phyloP scores from a whole-genome alignment of 2,329 filamentous ascomycete species.

The Whalleya microplaca region DNA sequence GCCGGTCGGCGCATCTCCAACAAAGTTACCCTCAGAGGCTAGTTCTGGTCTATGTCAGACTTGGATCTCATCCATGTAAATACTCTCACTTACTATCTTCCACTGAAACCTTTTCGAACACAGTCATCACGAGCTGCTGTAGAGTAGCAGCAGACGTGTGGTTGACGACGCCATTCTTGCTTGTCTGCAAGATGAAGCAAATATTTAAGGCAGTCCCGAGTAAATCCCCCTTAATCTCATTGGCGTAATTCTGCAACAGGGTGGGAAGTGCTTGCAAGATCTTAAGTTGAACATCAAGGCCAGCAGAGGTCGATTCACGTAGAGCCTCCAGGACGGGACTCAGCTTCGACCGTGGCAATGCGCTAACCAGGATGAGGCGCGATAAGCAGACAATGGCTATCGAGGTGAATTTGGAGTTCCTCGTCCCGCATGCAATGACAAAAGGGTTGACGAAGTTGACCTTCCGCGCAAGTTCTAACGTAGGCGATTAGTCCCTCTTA shows the following conservation, averaged over 20 bases:
- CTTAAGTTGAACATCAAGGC: conserved; percentile 91
- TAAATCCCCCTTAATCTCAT: conserved; percentile 78
- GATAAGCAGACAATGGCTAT: conserved; percentile 90
- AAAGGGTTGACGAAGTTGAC: conserved; percentile 91
- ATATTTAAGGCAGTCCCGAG: conserved; percentile 84
- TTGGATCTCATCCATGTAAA: neutral
- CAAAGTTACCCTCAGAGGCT: conserved; percentile 56
- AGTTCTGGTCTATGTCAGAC: conserved; percentile 41
- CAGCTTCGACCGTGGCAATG: conserved; percentile 77
- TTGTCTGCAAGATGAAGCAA: conserved; percentile 87
- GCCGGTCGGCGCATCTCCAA: conserved; percentile 69
- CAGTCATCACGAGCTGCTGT: conserved; percentile 88
- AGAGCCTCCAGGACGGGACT: conserved; percentile 88
- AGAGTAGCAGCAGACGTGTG: conserved; percentile 96
- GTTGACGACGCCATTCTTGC: conserved; percentile 91
- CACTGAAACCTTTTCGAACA: conserved; percentile 86
- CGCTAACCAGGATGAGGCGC: conserved; percentile 80
- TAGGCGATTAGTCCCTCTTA: conserved; percentile 25
- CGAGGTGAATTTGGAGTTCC: conserved; percentile 85
- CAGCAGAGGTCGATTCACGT: conserved; percentile 79
- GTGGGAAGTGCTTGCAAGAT: conserved; percentile 91
- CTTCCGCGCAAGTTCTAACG: conserved; percentile 77
- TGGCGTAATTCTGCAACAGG: conserved; percentile 85
- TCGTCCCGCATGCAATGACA: conserved; percentile 87
- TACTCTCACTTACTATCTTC: conserved; percentile 71